phyloP scores from a whole-genome alignment of 139 green algal species.

The Tetraselmis chui region DNA sequence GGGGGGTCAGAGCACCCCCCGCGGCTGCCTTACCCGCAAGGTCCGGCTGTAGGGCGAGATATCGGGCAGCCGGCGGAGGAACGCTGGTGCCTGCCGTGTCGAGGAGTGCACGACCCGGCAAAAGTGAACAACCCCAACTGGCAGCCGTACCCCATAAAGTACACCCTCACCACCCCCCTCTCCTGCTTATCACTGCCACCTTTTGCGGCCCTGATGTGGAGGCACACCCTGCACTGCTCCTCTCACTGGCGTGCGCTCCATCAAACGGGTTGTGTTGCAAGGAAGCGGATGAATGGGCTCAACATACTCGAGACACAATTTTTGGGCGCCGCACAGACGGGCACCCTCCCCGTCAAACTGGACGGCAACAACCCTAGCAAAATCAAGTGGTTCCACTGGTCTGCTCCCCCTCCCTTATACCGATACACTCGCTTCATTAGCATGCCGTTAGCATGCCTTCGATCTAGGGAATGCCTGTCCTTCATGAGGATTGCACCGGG shows the following conservation, averaged over 20 bases:
- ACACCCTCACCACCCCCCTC: neutral
- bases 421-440: neutral
- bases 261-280: neutral
- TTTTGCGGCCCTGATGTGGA: neutral
- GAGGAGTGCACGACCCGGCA: neutral
- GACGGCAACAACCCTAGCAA: neutral
- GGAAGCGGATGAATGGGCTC: neutral
- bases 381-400: neutral
- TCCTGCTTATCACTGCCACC: neutral
- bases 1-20: neutral
- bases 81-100: neutral
- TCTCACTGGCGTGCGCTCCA: no score
- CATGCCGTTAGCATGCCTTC: neutral
- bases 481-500: neutral
- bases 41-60: neutral
- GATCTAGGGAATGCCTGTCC: neutral
- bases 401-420: neutral
- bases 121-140: neutral
- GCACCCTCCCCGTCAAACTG: neutral
- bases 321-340: neutral
- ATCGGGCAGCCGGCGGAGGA: neutral
- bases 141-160: neutral
- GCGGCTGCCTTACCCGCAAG: neutral
- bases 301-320: neutral
- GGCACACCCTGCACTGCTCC: no score